Conservation (phyloP, 2,329 filamentous ascomycete species). For the Sclerotinia trifoliorum region DNA sequence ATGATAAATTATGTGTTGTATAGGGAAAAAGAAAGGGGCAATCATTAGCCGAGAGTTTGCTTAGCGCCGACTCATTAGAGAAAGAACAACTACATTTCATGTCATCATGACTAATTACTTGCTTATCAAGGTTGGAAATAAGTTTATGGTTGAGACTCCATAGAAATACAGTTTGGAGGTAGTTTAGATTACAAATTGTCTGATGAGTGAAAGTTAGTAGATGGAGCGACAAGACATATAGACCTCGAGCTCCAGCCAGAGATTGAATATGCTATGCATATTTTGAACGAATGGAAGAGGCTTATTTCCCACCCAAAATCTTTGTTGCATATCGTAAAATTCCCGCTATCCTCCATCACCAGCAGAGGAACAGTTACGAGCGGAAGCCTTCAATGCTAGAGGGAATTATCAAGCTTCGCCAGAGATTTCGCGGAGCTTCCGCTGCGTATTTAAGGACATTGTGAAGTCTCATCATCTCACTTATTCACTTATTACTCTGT, state of each 20-base stretch:
- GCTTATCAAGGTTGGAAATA: background rate
- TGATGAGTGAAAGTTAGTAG: background rate
- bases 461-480: too few species aligned
- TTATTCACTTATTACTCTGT: too few species aligned
- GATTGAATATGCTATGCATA: too few species aligned
- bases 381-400: too few species aligned
- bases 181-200: too few species aligned
- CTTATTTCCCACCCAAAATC: background rate
- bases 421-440: too few species aligned
- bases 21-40: background rate
- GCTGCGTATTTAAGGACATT: too few species aligned
- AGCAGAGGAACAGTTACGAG: background rate
- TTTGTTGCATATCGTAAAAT: background rate
- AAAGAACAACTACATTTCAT: background rate
- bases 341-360: background rate
- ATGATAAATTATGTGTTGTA: background rate
- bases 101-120: background rate
- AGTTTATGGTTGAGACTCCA: too few species aligned
- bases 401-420: too few species aligned
- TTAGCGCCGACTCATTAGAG: background rate
- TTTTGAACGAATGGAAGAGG: too few species aligned
- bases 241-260: background rate
- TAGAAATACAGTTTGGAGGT: too few species aligned
- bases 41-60: constrained; percentile 8
- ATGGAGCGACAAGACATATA: background rate